A percentile compares a stretch with the other conserved stretches of the same genome.
phyloP scores from a whole-genome alignment of 352 stramenopile genomes.

The Globisporangium spinosum region DNA sequence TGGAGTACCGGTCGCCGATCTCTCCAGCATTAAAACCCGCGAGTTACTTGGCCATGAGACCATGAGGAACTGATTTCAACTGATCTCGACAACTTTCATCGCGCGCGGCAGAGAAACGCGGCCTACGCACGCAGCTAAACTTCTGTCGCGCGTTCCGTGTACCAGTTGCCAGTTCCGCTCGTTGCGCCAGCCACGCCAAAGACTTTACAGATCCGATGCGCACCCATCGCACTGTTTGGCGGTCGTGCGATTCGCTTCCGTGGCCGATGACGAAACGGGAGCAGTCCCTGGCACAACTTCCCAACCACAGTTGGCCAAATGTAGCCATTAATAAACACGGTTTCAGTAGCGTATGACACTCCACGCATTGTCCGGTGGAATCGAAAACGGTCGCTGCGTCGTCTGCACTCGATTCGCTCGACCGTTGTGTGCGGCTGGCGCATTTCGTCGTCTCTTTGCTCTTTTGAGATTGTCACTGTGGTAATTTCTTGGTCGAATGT shows the following conservation, averaged over 20 bases:
- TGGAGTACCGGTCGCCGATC: background rate
- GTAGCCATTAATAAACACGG: background rate
- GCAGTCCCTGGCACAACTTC: background rate
- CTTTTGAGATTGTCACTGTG: background rate
- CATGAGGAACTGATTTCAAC: background rate
- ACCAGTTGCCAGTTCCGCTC: background rate
- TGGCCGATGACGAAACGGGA: background rate
- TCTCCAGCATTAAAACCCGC: background rate
- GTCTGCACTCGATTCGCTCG: background rate
- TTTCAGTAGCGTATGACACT: background rate
- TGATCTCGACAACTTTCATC: background rate
- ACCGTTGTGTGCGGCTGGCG: background rate
- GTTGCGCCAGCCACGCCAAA: background rate
- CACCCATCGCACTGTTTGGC: constrained; percentile 4
- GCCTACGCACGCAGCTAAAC: background rate
- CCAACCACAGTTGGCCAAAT: background rate
- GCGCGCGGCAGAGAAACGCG: background rate
- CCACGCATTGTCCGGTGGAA: background rate
- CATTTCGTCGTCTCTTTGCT: background rate
- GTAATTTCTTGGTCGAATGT: background rate
- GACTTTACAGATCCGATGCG: background rate
- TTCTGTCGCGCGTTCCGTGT: background rate
- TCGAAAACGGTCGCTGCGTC: background rate
- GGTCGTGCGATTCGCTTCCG: background rate
- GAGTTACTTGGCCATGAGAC: background rate